Evolutionary conservation across 129 eudicot species (phyloP), one percentile per base, ranked within the genome.

Genomic region (Erigeron canadensis): DNA sequence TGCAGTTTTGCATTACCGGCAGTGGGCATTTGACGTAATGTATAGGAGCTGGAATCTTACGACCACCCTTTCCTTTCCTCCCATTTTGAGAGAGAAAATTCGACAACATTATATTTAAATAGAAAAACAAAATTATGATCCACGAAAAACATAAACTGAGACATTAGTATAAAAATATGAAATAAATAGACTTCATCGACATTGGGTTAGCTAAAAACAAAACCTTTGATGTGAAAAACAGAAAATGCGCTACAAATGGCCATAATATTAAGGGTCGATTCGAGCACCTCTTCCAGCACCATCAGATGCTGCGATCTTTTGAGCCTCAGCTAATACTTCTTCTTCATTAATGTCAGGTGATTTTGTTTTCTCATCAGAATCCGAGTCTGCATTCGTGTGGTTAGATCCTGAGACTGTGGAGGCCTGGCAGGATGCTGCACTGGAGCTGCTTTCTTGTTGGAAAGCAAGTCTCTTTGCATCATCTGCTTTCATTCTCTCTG

Each of bases 401-500:
- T 48, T 71, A 37, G 17, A 63, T 64, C 43, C 74, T 16, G 84
- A 21, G 22, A 46, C 70, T 10, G 68, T 76, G 53, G 69, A 23
- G 61, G 37, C 69, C 66, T 43, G 67, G 5, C 77, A 34, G 3
- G 54, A 50, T 53, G 72, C 18, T 48, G 69, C n/a, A 57, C 75
- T 73, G 12, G 79, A 68, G 69, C 76, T 70, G 80, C 70, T 73
- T 54, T 77, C 87, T 51, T 69, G 81, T 51, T 86, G 78, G 17
- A 80, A 73, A 23, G 57, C 60, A 17, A 81, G 65, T 67, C 80
- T 80, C 53, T 64, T 90, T 50, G 86, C 85, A 45, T 94, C 99
- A 70, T 94, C 99, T 42, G 87, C 93, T 76, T 81, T 82, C 99
- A 90, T 94, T 75, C 91, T 89, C 65, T 82, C 88, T 2, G 94